Conservation (phyloP, 2,329 filamentous ascomycete genomes). For the Diplodia scrobiculata region DNA sequence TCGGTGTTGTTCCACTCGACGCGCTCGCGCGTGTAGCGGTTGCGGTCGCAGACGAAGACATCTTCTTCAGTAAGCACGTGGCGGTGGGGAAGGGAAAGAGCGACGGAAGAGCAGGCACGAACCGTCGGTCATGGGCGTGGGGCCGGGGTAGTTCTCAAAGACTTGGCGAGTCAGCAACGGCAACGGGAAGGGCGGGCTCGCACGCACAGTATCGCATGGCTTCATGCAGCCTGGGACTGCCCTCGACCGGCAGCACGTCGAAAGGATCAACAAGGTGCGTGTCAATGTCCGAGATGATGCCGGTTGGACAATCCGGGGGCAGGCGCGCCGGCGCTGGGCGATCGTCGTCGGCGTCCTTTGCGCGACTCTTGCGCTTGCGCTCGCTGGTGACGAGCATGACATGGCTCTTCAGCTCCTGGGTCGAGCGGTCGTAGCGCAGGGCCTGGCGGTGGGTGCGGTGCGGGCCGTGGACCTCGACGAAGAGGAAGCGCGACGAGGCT, state of each 20-base stretch:
- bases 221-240: background rate
- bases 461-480: slow-evolving; percentile 5
- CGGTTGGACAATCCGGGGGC: background rate
- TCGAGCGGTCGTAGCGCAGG: slow-evolving; percentile 10
- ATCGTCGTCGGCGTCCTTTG: background rate
- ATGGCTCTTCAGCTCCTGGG: slow-evolving; percentile 12
- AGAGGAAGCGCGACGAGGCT: slow-evolving; percentile 4
- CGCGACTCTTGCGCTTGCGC: background rate
- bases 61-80: background rate
- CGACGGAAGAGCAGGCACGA: background rate
- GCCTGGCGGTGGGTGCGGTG: background rate
- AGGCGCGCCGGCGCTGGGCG: background rate
- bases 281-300: background rate
- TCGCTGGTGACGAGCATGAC: slow-evolving; percentile 11
- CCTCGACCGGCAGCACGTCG: background rate
- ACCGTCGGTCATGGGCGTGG: slow-evolving; percentile 1
- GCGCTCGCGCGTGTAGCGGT: background rate
- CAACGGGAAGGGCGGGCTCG: background rate
- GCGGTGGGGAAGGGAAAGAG: background rate
- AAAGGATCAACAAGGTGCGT: background rate
- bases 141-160: slow-evolving; percentile 1
- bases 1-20: background rate
- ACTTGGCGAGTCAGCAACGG: background rate
- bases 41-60: background rate
- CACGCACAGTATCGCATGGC: slow-evolving; percentile 1